Evolutionary conservation across 2,329 filamentous ascomycete species (phyloP).

Genomic region (Fusarium sororula): DNA sequence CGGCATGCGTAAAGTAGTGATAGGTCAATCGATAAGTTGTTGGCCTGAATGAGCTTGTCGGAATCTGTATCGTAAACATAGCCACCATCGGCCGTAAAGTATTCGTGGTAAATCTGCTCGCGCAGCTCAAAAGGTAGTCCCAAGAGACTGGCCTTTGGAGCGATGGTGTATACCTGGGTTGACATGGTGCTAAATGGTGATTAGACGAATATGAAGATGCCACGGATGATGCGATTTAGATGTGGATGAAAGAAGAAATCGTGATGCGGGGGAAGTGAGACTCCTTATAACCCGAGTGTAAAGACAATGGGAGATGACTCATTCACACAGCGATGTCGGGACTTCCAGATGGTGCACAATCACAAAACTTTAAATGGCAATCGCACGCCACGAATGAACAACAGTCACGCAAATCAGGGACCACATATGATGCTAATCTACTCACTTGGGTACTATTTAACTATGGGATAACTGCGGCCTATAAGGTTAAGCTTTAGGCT

Average conservation of each 20-base stretch:
- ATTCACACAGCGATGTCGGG: neutral
- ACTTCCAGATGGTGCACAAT: neutral
- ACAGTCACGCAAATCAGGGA: neutral
- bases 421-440: neutral
- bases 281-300: neutral
- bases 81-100: neutral
- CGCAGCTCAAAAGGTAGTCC: neutral
- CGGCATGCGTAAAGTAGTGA: neutral
- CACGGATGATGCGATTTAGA: neutral
- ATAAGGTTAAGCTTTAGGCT: too few species aligned
- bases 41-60: neutral
- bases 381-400: neutral
- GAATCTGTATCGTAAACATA: neutral
- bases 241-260: neutral
- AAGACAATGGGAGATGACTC: neutral
- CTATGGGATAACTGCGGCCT: neutral
- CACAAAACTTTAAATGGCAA: neutral
- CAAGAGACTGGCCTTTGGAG: neutral
- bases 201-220: neutral
- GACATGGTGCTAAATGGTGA: neutral
- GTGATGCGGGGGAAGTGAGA: neutral
- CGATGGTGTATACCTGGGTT: too few species aligned
- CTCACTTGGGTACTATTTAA: neutral
- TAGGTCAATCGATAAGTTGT: rapidly evolving
- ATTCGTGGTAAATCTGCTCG: neutral